phyloP scores from a whole-genome alignment of 2,329 filamentous ascomycete species.

The Rutstroemia sp. region DNA sequence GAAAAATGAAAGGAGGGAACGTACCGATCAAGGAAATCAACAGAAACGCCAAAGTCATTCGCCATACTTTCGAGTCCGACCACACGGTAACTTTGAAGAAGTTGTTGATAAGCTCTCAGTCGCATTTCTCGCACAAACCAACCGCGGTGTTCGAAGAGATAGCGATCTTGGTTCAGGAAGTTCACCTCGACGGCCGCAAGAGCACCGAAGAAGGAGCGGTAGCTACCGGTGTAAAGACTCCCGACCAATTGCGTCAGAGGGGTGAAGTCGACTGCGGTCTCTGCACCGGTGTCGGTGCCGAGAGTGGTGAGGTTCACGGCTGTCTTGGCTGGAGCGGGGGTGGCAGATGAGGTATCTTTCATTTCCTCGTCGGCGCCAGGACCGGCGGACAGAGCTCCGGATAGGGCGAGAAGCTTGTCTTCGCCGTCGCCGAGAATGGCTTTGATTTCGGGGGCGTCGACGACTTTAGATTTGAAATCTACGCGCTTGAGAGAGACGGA shows the following conservation, averaged over 20 bases:
- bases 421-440: conserved; percentile 87
- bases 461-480: conserved; percentile 98
- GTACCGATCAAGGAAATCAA: conserved; percentile 92
- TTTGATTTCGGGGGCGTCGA: conserved; percentile 97
- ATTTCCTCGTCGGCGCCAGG: conserved; percentile 75
- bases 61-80: conserved; percentile 98
- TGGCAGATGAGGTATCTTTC: conserved; percentile 50
- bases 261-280: conserved; percentile 81
- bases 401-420: conserved; percentile 77
- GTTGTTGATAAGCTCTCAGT: conserved; percentile 89
- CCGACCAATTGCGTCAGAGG: conserved; percentile 81
- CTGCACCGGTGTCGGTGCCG: conserved; percentile 61
- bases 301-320: conserved; percentile 85
- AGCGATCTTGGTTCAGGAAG: conserved; percentile 90
- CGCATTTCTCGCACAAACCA: conserved; percentile 99
- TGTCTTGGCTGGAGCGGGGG: conserved; percentile 49
- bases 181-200: conserved; percentile 85
- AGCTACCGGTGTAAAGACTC: conserved; percentile 89
- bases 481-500: conserved; percentile 92
- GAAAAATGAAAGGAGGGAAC: conserved; percentile 28
- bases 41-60: conserved; percentile 89
- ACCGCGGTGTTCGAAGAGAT: conserved; percentile 88
- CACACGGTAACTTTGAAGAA: conserved; percentile 93
- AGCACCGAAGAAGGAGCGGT: conserved; percentile 87
- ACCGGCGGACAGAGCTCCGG: conserved; percentile 73